phyloP scores from a whole-genome alignment of 2,329 filamentous ascomycete genomes.

The Bipolaris oryzae region DNA sequence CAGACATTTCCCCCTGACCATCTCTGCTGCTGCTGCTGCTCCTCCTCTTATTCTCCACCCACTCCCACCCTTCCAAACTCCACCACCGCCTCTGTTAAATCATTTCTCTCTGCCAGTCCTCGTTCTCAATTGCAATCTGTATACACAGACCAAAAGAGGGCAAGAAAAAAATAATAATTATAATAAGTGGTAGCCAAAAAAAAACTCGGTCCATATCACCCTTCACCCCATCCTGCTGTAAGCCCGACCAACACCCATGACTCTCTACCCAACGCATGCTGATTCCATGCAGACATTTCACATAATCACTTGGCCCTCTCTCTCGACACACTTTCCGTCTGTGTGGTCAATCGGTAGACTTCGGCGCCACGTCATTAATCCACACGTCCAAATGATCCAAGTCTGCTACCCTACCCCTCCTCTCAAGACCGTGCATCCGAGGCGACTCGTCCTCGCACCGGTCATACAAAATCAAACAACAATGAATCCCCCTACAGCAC shows the following conservation, averaged over 20 bases:
- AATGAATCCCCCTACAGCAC: constrained; percentile 46
- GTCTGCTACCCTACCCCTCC: constrained; percentile 40
- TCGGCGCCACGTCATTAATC: constrained; percentile 29
- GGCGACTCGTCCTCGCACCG: constrained; percentile 36
- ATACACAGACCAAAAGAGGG: neutral
- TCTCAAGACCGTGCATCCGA: constrained; percentile 37
- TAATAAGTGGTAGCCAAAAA: neutral
- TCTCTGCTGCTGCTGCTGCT: constrained; percentile 6
- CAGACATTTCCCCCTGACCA: constrained; percentile 11
- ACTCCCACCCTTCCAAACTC: constrained; percentile 11
- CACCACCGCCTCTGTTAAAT: neutral
- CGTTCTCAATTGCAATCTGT: neutral
- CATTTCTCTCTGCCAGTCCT: neutral
- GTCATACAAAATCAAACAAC: constrained; percentile 24
- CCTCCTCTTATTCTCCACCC: constrained; percentile 12
- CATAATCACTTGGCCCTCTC: constrained; percentile 4
- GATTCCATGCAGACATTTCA: constrained; percentile 8
- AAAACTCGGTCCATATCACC: constrained; percentile 1
- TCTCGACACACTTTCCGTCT: constrained; percentile 10
- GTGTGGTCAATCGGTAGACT: constrained; percentile 27
- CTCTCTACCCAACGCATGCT: neutral
- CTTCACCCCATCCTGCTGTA: constrained; percentile 12
- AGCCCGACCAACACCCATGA: constrained; percentile 4
- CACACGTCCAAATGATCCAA: constrained; percentile 41
- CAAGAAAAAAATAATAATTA: neutral